These are phyloP conservation scores for Hylodesmum podocarpum DNA, from an alignment of 306 rosid genomes.

Conservation along the genomic window DNA sequence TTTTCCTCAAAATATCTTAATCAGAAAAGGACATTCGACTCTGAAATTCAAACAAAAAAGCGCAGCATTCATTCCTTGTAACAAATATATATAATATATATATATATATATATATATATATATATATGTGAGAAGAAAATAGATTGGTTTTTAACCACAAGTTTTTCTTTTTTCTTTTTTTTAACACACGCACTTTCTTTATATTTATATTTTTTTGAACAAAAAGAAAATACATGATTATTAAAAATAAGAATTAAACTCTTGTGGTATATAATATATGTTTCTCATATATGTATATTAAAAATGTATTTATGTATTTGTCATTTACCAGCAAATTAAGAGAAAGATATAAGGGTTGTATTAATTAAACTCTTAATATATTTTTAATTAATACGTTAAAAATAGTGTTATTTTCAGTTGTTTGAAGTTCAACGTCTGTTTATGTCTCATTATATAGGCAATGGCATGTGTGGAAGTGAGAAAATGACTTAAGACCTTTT, in stretches of 20 bases:
- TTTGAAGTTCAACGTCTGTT: neutral
- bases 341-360: neutral
- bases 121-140: neutral
- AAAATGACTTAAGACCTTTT: neutral
- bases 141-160: neutral
- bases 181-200: too few species aligned
- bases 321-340: neutral
- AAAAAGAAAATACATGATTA: neutral
- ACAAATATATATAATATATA: neutral
- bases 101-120: too few species aligned
- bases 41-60: constrained; percentile 14
- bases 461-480: neutral
- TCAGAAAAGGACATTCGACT: constrained; percentile 23
- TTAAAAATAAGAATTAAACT: neutral
- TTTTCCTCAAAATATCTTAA: constrained; percentile 29
- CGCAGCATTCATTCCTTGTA: neutral
- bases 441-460: neutral
- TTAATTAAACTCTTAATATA: neutral
- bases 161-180: too few species aligned
- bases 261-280: neutral
- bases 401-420: neutral
- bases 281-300: neutral
- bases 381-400: neutral
- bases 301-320: neutral
- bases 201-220: too few species aligned